Evolutionary conservation across 192 early-diverging fungal species (phyloP), one percentile per base, ranked within the genome.

Genomic region (Podila horticola): DNA sequence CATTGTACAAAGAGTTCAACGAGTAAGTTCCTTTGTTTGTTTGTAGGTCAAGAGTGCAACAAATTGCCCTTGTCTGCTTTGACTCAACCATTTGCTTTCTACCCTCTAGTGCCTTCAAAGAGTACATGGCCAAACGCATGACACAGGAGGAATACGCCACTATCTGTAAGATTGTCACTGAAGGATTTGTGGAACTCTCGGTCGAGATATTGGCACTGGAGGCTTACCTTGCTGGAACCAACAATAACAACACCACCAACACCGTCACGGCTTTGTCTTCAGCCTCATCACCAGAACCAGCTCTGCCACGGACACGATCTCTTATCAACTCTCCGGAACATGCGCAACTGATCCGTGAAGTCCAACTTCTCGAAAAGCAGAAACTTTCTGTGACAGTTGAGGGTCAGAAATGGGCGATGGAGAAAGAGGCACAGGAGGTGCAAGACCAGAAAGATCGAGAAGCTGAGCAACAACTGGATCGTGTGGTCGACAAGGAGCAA

Each of bases 1-100:
- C 77, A 13, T 38, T 81, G 3, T 81, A 81, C 67, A 81, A 81
- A 55, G 77, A 81, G 28, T 81, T 81, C 36, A 81, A 81, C 67
- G 77, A 81, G 77, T 81, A 81, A 41, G 71, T 59, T 17, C 1
- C 41, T 45, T 17, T 12, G 41, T 45, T n/a, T n/a, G n/a, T n/a
- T n/a, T 45, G 41, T 45, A 15, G 11, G 41, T 34, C 41, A 15
- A 3, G 2, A 45, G 41, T 45, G 41, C 15, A 2, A 45, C 1
- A 45, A 45, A 12, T 1, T 8, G 8, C 1, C 41, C 0, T 9
- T 41, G 9, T 41, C 38, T 2, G 19, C 6, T 62, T 36, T 45
- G 36, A 15, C 31, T 38, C 15, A 55, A 1, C 22, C 34, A 24
- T 26, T 59, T 26, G 30, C 48, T 29, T 12, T 64, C 64, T 28